These are phyloP conservation scores for Daedaleopsis nitida DNA, from an alignment of 768 basidiomycete genomes.

Conservation along the genomic window DNA sequence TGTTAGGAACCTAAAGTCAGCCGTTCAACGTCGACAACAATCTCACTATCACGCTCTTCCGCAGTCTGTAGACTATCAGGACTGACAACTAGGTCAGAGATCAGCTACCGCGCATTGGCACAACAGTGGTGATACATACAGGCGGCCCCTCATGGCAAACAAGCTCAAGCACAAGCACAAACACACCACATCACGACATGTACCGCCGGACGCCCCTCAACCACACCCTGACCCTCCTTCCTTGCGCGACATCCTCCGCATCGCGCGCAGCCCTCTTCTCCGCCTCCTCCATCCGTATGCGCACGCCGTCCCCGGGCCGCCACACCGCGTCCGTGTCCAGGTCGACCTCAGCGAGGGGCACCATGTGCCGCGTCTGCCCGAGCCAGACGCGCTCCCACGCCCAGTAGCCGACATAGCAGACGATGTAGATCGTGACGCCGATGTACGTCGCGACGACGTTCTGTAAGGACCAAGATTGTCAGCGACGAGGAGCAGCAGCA, in stretches of 20 bases:
- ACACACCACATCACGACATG: background rate
- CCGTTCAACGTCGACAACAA: no score
- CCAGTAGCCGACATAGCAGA: conserved; percentile 47
- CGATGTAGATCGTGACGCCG: conserved; percentile 48
- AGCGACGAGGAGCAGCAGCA: background rate
- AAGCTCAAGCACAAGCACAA: background rate
- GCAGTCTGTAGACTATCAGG: no score
- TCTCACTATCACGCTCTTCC: no score
- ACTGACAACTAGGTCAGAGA: no score
- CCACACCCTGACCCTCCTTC: conserved; percentile 14
- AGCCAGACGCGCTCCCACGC: conserved; percentile 40
- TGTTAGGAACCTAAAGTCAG: no score
- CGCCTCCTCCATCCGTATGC: conserved; percentile 37
- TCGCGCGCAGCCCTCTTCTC: conserved; percentile 14
- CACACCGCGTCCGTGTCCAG: conserved; percentile 58
- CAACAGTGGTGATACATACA: no score
- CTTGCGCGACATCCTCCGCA: conserved; percentile 5
- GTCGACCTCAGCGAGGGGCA: conserved; percentile 47
- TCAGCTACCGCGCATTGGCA: no score
- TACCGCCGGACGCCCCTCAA: conserved; percentile 7
- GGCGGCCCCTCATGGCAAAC: no score
- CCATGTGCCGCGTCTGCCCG: conserved; percentile 36
- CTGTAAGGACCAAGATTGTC: conserved; percentile 27
- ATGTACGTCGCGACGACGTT: conserved; percentile 60
- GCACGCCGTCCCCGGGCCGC: conserved; percentile 45